Conservation (phyloP, 1,284 basidiomycete species). For the Phylloboletellus chloephorus region DNA sequence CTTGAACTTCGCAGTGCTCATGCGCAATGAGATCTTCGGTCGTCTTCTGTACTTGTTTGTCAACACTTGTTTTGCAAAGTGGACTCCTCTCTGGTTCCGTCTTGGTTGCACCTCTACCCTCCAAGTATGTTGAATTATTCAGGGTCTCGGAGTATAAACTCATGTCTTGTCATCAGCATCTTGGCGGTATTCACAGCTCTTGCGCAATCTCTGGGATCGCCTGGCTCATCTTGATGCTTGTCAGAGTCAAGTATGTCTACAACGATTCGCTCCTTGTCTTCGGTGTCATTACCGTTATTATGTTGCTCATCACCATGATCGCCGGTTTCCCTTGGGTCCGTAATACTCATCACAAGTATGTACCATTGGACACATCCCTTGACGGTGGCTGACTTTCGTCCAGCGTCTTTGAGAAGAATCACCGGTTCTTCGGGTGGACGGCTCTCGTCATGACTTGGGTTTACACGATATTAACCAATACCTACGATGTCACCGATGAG, state of each 20-base stretch:
- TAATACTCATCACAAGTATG: slow-evolving; percentile 73
- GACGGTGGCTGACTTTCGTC: slow-evolving; percentile 6
- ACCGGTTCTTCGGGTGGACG: slow-evolving; percentile 73
- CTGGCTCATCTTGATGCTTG: slow-evolving; percentile 61
- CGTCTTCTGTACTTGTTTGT: slow-evolving; percentile 47
- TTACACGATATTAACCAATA: slow-evolving; percentile 62
- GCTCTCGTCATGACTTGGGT: slow-evolving; percentile 57
- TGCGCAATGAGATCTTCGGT: slow-evolving; percentile 56
- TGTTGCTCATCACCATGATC: slow-evolving; percentile 50
- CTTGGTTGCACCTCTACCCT: slow-evolving; percentile 65
- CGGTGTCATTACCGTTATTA: slow-evolving; percentile 50
- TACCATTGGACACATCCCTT: slow-evolving; percentile 4
- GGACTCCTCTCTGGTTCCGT: slow-evolving; percentile 67
- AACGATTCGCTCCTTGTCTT: slow-evolving; percentile 52
- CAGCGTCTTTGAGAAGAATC: slow-evolving; percentile 68
- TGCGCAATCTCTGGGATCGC: slow-evolving; percentile 62
- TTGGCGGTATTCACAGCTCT: slow-evolving; percentile 72
- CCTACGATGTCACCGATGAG: slow-evolving; percentile 47
- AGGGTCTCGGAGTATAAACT: not conserved
- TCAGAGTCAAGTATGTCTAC: slow-evolving; percentile 41
- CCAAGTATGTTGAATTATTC: slow-evolving; percentile 39
- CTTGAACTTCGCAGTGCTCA: slow-evolving; percentile 47
- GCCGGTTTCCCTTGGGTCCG: slow-evolving; percentile 68
- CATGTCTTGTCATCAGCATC: slow-evolving; percentile 43
- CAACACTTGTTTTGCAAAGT: slow-evolving; percentile 60